Percentiles rank a stretch among this genome's conserved stretches.
These are phyloP conservation scores for Arxiozyma bovina DNA, from an alignment of 1,139 yeast species.

Conservation along the genomic window DNA sequence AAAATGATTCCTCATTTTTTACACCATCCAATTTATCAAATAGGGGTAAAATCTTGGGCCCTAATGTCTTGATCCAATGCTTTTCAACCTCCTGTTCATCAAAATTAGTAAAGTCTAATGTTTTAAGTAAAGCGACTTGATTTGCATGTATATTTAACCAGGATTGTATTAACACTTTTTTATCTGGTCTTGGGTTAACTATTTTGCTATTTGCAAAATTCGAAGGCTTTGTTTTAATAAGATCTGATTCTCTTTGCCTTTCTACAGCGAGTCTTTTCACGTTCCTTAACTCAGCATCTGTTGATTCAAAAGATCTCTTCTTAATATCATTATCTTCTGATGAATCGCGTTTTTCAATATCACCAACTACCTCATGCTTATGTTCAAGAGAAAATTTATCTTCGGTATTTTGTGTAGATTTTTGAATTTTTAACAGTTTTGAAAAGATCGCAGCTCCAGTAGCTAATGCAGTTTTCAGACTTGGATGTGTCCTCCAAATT, in stretches of 20 bases:
- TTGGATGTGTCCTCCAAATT: not conserved
- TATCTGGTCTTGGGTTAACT: not conserved
- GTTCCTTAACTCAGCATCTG: not conserved
- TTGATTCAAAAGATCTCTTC: not conserved
- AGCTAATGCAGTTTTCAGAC: not conserved
- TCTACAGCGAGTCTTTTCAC: not conserved
- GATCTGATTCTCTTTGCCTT: not conserved
- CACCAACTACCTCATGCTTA: not conserved
- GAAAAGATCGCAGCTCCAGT: not conserved
- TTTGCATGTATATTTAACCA: not conserved
- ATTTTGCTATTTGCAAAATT: not conserved
- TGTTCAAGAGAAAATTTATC: not conserved
- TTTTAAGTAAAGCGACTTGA: not conserved
- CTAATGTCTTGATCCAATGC: not conserved
- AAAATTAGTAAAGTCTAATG: not conserved
- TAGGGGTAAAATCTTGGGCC: not conserved
- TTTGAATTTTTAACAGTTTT: not conserved
- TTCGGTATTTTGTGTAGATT: too few species aligned
- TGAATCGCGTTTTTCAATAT: too few species aligned
- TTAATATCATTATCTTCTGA: not conserved
- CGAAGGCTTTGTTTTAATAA: too few species aligned
- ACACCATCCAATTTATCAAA: slow-evolving; percentile 19
- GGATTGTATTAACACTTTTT: not conserved
- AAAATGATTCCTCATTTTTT: slow-evolving; percentile 17
- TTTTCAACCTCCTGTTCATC: not conserved